Base-by-base conservation (phyloP, 1,284 basidiomycete genomes). In the Leccinum pallidistipes region DNA sequence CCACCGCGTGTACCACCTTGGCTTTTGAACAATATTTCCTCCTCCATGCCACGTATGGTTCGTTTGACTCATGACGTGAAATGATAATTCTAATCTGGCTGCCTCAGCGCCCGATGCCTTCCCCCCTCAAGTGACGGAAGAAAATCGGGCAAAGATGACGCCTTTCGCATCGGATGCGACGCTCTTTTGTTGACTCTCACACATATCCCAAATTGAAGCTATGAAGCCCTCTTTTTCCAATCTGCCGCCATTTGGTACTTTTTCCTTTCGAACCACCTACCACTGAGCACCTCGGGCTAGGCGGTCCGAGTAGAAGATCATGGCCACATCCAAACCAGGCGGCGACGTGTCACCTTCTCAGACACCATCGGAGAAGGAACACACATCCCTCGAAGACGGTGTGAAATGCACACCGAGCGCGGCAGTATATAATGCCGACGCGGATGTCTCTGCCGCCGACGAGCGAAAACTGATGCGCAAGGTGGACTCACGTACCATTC, bases 401-500 rank as follows among this genome's bases (percentile, higher is more conserved):
- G 45, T n/a, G 8, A 55, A 50, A 34, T 32, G 21, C 21, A 31
- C n/a, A 34, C 49, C 27, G 2, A n/a, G 3, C 12, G 6, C 32
- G 14, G 21, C 21, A 5, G 50, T 84, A 40, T 86, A 83, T 68
- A 85, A 83, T 65, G 73, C 79, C 14, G 74, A 83, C 59, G 68
- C 86, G 58, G 86, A 87, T 65, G 74, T 80, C 43, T 83, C 82
- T 59, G 79, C 76, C 18, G 74, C 88, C 34, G 82, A 90, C 71
- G 88, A 89, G 72, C 79, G 79, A 57, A 86, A 84, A 70, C 72
- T 90, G 57, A 68, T 90, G 62, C 79, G 87, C 65, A 90, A 87
- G 73, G 79, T 91, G 47, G 88, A 90, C 73, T 70, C 80, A 61
- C 80, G 81, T n/a, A 79, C 89, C 62, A 80, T 89, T 49, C 87